Base-by-base conservation (phyloP, 1,284 basidiomycete genomes). In the Pseudozyma flocculosa region DNA sequence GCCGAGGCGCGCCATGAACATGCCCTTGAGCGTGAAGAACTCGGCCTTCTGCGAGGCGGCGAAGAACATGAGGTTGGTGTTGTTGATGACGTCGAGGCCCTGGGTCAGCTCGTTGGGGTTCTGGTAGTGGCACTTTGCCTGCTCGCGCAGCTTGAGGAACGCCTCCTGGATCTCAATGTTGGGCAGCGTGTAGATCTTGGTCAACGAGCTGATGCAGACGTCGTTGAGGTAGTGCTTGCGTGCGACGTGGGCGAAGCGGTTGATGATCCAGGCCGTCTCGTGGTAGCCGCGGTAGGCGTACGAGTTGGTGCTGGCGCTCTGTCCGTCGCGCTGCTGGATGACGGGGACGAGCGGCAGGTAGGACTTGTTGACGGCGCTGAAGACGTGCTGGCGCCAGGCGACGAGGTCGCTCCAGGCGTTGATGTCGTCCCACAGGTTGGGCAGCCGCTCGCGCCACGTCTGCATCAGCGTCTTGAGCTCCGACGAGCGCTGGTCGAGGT, bases 151-250 rank as follows among this genome's bases (percentile, higher is more conserved):
- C 81, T 99, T 99, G 57, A 98, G 83, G 84, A 99, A 99, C 1
- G 96, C 95, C 79, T 99, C 95, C 2, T 95, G 95, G 68, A 99
- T 99, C 81, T 99, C 95, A 80, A 98, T 99, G 80, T 99, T 99
- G 21, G 96, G 96, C 34, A 99, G 81, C 1, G 92, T 95, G 80
- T 99, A 99, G 74, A 99, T 99, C 82, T 92, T 96, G 77, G 90
- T 95, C 68, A 99, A 83, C 1, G 90, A 89, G 15, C 85, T 90
- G 80, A 92, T 92, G 81, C 96, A 99, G 47, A 96, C 94, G 48
- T 98, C 94, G 46, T 93, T 84, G 11, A 99, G 84, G 61, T 94
- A 90, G 75, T 99, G 95, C 80, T 98, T 96, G 55, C 95, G 85
- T 23, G 96, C 94, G 49, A 97, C 92, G 78, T 98, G 95, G n/a